Percentiles rank a stretch among this genome's conserved stretches.
Conservation (phyloP, 768 basidiomycete species). For the Megacollybia marginata region DNA sequence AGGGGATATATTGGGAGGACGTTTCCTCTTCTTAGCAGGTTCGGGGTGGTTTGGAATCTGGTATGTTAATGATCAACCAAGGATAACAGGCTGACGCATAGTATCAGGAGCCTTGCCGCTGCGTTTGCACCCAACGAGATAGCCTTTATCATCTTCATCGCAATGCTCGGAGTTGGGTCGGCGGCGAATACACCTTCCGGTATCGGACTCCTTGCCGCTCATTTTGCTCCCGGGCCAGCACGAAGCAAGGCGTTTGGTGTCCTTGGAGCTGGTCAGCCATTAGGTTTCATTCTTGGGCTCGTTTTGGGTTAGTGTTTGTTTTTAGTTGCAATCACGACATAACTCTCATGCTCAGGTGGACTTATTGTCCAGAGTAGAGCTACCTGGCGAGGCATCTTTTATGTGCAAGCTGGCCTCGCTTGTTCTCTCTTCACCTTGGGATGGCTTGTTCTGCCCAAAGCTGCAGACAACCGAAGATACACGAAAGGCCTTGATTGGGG, state of each 20-base stretch:
- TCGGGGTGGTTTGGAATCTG: slow-evolving; percentile 20
- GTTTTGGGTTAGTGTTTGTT: slow-evolving; percentile 13
- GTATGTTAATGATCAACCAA: slow-evolving; percentile 2
- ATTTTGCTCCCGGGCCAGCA: slow-evolving; percentile 15
- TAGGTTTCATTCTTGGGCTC: slow-evolving; percentile 21
- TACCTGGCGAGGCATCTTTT: slow-evolving; percentile 19
- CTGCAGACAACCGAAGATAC: slow-evolving; percentile 10
- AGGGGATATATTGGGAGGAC: slow-evolving; percentile 14
- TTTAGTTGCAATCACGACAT: background rate
- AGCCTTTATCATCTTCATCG: slow-evolving; percentile 17
- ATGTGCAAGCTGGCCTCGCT: slow-evolving; percentile 16
- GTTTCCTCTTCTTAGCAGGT: slow-evolving; percentile 19
- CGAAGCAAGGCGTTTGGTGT: slow-evolving; percentile 19
- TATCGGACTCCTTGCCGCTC: slow-evolving; percentile 11
- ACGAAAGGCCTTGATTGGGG: slow-evolving; percentile 24
- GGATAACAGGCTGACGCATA: background rate
- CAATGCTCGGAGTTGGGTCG: slow-evolving; percentile 18
- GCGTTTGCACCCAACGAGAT: slow-evolving; percentile 18
- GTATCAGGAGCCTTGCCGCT: slow-evolving; percentile 18
- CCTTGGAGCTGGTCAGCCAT: slow-evolving; percentile 19
- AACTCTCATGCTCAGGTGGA: slow-evolving; percentile 9
- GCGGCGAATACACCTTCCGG: slow-evolving; percentile 22
- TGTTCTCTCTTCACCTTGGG: slow-evolving; percentile 11
- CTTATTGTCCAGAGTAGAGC: slow-evolving; percentile 14
- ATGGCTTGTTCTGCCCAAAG: slow-evolving; percentile 5